Conservation (phyloP, 495 filamentous ascomycete genomes). For the Gamarada debralockiae region DNA sequence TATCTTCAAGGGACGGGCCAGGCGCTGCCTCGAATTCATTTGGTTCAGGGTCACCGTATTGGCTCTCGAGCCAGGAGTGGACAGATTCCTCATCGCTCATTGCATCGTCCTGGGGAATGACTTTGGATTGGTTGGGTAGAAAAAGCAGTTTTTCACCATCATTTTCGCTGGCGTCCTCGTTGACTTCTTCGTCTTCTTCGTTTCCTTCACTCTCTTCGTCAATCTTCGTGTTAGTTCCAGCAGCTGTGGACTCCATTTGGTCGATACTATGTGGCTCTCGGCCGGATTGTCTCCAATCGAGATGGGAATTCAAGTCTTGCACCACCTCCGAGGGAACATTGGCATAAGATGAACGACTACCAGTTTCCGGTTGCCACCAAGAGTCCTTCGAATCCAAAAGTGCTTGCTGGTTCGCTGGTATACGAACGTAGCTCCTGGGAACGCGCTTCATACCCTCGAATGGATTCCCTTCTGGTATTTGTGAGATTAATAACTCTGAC, state of each 20-base stretch:
- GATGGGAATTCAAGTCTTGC: constrained; percentile 28
- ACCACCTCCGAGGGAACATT: constrained; percentile 38
- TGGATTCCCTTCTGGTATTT: constrained; percentile 13
- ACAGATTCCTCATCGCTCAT: no score
- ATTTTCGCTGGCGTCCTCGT: neutral
- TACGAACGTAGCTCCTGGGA: constrained; percentile 40
- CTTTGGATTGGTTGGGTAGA: no score
- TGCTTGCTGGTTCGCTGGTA: constrained; percentile 56
- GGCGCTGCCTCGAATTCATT: no score
- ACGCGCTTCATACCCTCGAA: constrained; percentile 36
- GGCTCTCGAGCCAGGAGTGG: no score
- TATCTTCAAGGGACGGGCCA: no score
- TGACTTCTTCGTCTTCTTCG: neutral
- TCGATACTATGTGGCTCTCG: neutral
- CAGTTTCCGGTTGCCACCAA: constrained; percentile 27
- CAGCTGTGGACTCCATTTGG: neutral
- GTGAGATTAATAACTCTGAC: neutral
- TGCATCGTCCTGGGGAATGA: no score
- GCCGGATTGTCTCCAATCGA: neutral
- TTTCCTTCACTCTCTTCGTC: neutral
- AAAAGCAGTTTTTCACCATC: neutral
- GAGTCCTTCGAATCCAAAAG: constrained; percentile 49
- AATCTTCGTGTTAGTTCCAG: neutral
- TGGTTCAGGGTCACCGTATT: no score
- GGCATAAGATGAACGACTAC: constrained; percentile 16